Evolutionary conservation across 495 filamentous ascomycete genomes (phyloP), one percentile per base, ranked within the genome.

Genomic region (Daldinia grandis): DNA sequence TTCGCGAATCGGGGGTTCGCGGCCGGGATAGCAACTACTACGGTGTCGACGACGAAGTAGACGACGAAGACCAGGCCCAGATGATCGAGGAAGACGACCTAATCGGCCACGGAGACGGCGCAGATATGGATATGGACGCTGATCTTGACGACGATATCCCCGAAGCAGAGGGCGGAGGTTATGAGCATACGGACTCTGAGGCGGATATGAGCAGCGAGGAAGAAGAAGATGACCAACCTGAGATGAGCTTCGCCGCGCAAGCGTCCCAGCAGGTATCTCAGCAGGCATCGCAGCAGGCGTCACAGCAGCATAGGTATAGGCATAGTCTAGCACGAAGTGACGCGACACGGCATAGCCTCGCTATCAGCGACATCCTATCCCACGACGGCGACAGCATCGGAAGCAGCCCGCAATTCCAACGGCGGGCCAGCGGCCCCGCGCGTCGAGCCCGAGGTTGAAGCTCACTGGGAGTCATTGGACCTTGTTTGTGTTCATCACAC

Each of bases 171-270:
- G 78, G 78, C 50, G 44, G 50, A 42, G 87, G 86, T 66, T 92
- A 91, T 72, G 87, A 92, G 79, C 93, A 97, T 73, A 97, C 93
- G 21, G 93, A 97, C 79, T 93, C 92, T 6, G 92, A 95, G 69
- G 86, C 84, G n/a, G 88, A 90, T 62, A 78, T 91, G 69, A 80
- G 79, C 62, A 79, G 69, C 27, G 78, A 81, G 10, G 53, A 53
- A 53, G 78, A 80, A 7, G 86, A 86, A 31, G 83, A 83, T 27
- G 76, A 81, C 14, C 74, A 77, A 1, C 68, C 71, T 47, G 69
- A 69, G 61, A 71, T 73, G 63, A 78, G 73, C 73, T 80, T 77
- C 44, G 33, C 74, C 8, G 74, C 68, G 37, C 68, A 50, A 10
- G 50, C 53, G 27, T 68, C 74, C 24, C 68, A 70, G 44, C 62